Conservation (phyloP, 1,284 basidiomycete genomes). For the Hymenochaete sp. region DNA sequence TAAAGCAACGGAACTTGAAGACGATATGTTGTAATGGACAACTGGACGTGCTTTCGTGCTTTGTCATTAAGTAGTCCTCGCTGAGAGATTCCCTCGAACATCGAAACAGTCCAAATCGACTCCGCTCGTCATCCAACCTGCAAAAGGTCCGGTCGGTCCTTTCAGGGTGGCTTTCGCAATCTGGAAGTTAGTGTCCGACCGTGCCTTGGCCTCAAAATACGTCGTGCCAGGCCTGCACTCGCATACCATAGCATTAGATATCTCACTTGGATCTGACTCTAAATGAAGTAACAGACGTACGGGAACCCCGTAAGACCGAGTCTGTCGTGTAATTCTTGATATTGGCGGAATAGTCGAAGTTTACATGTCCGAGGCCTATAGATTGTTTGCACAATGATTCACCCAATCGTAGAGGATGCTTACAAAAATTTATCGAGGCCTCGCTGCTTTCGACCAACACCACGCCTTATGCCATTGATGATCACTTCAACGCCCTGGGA, state of each 20-base stretch:
- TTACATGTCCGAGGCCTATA: conserved; percentile 44
- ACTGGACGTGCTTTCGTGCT: not conserved
- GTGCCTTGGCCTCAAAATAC: conserved; percentile 30
- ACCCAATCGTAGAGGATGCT: conserved; percentile 12
- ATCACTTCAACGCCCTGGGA: conserved; percentile 43
- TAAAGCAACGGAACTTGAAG: too few relatives aligned
- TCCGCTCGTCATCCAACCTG: conserved; percentile 55
- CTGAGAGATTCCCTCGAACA: conserved; percentile 13
- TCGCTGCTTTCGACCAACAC: conserved; percentile 62
- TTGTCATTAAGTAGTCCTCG: too few relatives aligned
- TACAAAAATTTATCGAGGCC: conserved; percentile 55
- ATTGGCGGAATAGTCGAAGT: conserved; percentile 38
- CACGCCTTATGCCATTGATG: conserved; percentile 70
- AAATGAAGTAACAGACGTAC: conserved; percentile 15
- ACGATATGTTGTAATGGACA: too few relatives aligned
- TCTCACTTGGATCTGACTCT: not conserved
- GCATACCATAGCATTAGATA: not conserved
- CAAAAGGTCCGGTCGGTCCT: conserved; percentile 37
- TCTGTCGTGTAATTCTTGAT: conserved; percentile 23
- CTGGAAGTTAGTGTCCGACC: conserved; percentile 34
- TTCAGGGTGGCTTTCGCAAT: conserved; percentile 38
- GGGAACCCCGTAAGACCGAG: conserved; percentile 11
- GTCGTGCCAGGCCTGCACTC: conserved; percentile 20
- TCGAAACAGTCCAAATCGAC: conserved; percentile 44
- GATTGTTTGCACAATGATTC: not conserved